These are phyloP conservation scores for Kurtzmaniella quercitrusa DNA, from an alignment of 1,139 yeast genomes.

Conservation along the genomic window DNA sequence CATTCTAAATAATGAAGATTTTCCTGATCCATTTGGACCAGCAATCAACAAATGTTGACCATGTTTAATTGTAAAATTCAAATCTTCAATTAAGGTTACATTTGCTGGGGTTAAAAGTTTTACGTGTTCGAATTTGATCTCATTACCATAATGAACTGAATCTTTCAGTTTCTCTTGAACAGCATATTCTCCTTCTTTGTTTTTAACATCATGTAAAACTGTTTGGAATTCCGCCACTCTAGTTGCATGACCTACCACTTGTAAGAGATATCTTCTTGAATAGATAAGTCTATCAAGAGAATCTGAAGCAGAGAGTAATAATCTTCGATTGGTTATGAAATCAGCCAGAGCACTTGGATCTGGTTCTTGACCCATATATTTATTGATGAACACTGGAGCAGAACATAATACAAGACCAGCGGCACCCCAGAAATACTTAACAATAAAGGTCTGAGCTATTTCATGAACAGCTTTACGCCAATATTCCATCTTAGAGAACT, in stretches of 20 bases:
- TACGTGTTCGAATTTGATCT: constrained; percentile 66
- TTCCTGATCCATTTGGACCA: constrained; percentile 96
- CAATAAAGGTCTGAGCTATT: constrained; percentile 77
- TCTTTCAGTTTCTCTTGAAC: constrained; percentile 20
- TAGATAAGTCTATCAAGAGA: constrained; percentile 86
- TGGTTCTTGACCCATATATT: constrained; percentile 46
- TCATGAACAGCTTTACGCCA: constrained; percentile 73
- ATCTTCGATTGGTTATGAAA: constrained; percentile 86
- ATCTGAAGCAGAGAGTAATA: constrained; percentile 80
- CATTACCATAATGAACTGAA: constrained; percentile 43
- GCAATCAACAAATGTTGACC: constrained; percentile 88
- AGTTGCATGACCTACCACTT: constrained; percentile 77
- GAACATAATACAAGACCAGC: constrained; percentile 86
- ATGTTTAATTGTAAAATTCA: constrained; percentile 67
- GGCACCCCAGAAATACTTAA: constrained; percentile 94
- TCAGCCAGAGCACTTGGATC: constrained; percentile 62
- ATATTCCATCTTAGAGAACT: constrained; percentile 73
- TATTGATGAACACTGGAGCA: constrained; percentile 77
- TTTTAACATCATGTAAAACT: constrained; percentile 52
- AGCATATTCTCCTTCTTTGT: constrained; percentile 26
- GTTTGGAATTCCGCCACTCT: constrained; percentile 71
- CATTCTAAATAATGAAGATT: constrained; percentile 84
- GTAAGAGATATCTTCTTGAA: constrained; percentile 79
- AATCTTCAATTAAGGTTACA: constrained; percentile 62
- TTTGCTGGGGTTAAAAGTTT: constrained; percentile 83